Percentiles rank a stretch among this genome's conserved stretches.
phyloP scores from a whole-genome alignment of 2,329 filamentous ascomycete species.

The Ophiostoma himal-ulmi region DNA sequence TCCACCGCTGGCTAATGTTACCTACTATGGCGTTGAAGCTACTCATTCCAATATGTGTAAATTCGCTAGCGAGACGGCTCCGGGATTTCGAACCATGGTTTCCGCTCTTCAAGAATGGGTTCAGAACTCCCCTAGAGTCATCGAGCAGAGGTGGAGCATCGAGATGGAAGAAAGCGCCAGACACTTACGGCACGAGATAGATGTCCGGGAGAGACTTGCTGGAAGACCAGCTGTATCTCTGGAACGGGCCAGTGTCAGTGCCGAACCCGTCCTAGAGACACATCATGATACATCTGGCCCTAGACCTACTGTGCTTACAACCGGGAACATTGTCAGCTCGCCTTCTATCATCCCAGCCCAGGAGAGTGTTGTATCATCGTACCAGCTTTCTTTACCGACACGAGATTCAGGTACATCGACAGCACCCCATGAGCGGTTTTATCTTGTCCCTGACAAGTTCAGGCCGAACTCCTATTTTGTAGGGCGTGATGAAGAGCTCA shows the following conservation, averaged over 20 bases:
- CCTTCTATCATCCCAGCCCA: neutral
- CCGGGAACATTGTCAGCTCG: neutral
- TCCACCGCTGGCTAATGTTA: constrained; percentile 62
- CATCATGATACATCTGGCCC: neutral
- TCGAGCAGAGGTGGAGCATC: constrained; percentile 30
- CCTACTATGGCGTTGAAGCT: constrained; percentile 68
- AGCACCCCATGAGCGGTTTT: constrained; percentile 28
- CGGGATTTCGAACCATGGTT: constrained; percentile 55
- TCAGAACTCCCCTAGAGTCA: constrained; percentile 48
- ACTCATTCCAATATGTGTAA: constrained; percentile 69
- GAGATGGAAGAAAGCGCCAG: neutral
- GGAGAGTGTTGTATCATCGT: neutral
- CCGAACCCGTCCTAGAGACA: neutral
- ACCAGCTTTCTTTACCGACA: neutral
- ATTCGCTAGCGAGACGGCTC: constrained; percentile 57
- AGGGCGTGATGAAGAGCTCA: constrained; percentile 53
- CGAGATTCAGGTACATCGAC: neutral
- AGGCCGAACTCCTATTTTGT: constrained; percentile 59
- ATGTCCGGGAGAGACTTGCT: neutral
- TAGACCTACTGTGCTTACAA: neutral
- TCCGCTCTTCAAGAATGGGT: constrained; percentile 48
- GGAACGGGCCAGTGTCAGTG: neutral
- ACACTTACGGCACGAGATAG: neutral
- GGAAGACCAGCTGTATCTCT: neutral
- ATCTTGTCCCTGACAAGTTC: constrained; percentile 50